These are phyloP conservation scores for Triticum timopheevii DNA, from an alignment of 176 grass and related monocot species.

Conservation along the genomic window DNA sequence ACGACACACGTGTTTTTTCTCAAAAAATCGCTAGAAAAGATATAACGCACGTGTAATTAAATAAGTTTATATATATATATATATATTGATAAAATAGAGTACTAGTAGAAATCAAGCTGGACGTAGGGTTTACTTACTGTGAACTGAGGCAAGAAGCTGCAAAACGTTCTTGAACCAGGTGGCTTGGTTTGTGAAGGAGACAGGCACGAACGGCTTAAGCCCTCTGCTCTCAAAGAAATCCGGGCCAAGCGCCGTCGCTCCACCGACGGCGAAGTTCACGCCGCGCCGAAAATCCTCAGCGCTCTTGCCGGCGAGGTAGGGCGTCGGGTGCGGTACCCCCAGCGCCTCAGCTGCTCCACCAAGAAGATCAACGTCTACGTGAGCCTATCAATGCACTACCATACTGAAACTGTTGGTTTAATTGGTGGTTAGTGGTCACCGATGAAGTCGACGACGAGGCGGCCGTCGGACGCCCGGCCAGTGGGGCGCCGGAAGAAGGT, in stretches of 20 bases:
- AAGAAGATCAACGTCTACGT: no score
- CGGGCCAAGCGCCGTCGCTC: slow-evolving; percentile 45
- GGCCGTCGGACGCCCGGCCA: slow-evolving; percentile 13
- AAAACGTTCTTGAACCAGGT: slow-evolving; percentile 46
- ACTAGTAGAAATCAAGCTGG: not conserved
- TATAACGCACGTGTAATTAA: not conserved
- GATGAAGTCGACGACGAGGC: slow-evolving; percentile 33
- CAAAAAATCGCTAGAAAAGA: not conserved
- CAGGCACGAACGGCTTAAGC: slow-evolving; percentile 30
- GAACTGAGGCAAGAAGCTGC: slow-evolving; percentile 17
- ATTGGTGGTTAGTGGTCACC: not conserved
- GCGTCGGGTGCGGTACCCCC: slow-evolving; percentile 28
- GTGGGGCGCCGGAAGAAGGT: slow-evolving; percentile 34
- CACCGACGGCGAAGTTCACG: slow-evolving; percentile 61
- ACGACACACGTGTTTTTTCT: no score
- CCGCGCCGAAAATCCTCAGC: slow-evolving; percentile 36
- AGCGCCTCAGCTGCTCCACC: slow-evolving; percentile 37
- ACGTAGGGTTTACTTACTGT: not conserved
- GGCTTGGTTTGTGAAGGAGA: slow-evolving; percentile 42
- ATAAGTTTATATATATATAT: not conserved
- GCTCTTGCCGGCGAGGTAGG: slow-evolving; percentile 42
- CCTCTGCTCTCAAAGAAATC: slow-evolving; percentile 42
- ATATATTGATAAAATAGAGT: not conserved
- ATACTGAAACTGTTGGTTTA: not conserved
- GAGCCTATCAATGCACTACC: not conserved